Percentiles rank a stretch among this genome's conserved stretches.
Conservation (phyloP, 441 rosid species). For the Croton setiger region DNA sequence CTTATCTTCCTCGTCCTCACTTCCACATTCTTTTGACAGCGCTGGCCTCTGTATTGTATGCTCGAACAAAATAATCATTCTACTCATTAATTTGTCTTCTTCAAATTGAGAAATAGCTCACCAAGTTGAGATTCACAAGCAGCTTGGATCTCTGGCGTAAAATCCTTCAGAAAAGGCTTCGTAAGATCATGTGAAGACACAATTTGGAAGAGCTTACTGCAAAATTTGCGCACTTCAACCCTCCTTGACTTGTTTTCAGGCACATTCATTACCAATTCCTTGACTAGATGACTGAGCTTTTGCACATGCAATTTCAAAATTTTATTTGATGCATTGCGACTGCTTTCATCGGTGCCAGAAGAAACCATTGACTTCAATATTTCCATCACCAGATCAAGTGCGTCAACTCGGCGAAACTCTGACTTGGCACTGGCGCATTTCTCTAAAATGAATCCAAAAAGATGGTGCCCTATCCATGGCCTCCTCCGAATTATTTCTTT, state of each 20-base stretch:
- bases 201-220: conserved; percentile 58
- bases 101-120: conserved; percentile 49
- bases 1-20: not conserved
- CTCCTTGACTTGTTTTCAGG: conserved; percentile 71
- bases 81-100: conserved; percentile 30
- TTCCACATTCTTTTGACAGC: not conserved
- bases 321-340: conserved; percentile 44
- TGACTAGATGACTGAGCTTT: conserved; percentile 49
- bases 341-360: conserved; percentile 33
- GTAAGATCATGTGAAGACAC: conserved; percentile 44
- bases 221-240: conserved; percentile 72
- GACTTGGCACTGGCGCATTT: conserved; percentile 56
- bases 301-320: conserved; percentile 45
- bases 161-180: conserved; percentile 54
- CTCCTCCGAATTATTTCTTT: conserved; percentile 76
- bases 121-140: conserved; percentile 75
- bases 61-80: not conserved
- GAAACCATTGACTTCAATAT: conserved; percentile 58
- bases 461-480: conserved; percentile 66
- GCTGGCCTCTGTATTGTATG: not conserved
- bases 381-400: conserved; percentile 72
- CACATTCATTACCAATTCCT: conserved; percentile 55
- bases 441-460: conserved; percentile 62
- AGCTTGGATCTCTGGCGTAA: conserved; percentile 48
- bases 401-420: conserved; percentile 72